Percentiles rank a stretch among this genome's conserved stretches.
These are phyloP conservation scores for Penicillium griseofulvum DNA, from an alignment of 2,329 filamentous ascomycete species.

Conservation along the genomic window DNA sequence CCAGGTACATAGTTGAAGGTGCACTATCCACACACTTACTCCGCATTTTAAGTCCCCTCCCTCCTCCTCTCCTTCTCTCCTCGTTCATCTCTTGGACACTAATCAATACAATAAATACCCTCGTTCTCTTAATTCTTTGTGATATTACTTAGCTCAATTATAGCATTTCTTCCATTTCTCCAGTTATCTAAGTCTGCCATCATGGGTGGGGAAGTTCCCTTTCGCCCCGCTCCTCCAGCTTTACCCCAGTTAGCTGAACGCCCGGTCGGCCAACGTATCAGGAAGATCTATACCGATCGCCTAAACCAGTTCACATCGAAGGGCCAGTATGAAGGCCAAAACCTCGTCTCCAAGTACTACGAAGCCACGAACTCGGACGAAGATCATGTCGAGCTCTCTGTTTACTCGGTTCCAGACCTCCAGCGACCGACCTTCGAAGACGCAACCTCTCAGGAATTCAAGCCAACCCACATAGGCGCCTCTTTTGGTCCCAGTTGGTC, in stretches of 20 bases:
- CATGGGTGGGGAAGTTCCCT: slow-evolving; percentile 41
- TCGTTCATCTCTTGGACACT: too few species aligned
- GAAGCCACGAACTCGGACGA: slow-evolving; percentile 66
- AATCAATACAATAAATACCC: too few species aligned
- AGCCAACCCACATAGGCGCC: slow-evolving; percentile 69
- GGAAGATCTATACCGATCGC: slow-evolving; percentile 79
- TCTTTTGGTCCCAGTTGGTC: slow-evolving; percentile 93
- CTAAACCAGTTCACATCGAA: slow-evolving; percentile 75
- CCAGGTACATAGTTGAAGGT: not conserved
- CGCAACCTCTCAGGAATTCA: slow-evolving; percentile 73
- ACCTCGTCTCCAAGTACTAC: slow-evolving; percentile 73
- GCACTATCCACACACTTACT: too few species aligned
- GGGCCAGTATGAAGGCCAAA: slow-evolving; percentile 75
- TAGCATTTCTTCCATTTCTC: not conserved
- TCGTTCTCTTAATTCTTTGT: not conserved
- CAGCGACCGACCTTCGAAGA: slow-evolving; percentile 83
- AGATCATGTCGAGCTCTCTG: slow-evolving; percentile 77
- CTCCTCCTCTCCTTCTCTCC: too few species aligned
- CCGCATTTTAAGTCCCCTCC: too few species aligned
- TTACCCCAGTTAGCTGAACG: slow-evolving; percentile 52
- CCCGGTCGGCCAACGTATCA: slow-evolving; percentile 74
- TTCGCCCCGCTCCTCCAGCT: slow-evolving; percentile 28
- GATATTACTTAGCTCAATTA: not conserved
- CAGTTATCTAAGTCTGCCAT: not conserved
- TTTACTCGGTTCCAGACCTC: slow-evolving; percentile 78